Evolutionary conservation across 768 basidiomycete species (phyloP).

Genomic region (Serendipita sp.): DNA sequence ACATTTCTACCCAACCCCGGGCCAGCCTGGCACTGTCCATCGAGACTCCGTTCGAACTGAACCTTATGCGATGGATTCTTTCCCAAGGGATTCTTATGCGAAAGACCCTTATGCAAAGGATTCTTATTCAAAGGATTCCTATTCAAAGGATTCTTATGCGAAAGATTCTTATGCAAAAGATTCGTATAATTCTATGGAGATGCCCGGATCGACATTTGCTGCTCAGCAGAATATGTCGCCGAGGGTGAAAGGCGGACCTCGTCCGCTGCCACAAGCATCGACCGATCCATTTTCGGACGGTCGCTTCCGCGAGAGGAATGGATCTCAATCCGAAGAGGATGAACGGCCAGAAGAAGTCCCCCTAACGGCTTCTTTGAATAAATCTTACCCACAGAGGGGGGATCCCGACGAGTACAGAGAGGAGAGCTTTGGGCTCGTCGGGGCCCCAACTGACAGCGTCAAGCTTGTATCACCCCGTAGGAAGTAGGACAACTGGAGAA

Average conservation of each 20-base stretch:
- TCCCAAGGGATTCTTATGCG: not conserved
- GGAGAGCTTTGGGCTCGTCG: slow-evolving; percentile 6
- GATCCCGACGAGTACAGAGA: not conserved
- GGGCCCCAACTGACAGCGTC: not conserved
- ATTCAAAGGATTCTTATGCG: not conserved
- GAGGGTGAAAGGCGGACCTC: not conserved
- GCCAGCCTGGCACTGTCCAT: slow-evolving; percentile 25
- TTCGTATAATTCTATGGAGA: not conserved
- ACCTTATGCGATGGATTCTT: not conserved
- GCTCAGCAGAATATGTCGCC: not conserved
- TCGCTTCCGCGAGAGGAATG: not conserved
- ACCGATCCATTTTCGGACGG: not conserved
- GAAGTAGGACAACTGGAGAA: not conserved
- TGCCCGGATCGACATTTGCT: not conserved
- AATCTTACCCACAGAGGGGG: not conserved
- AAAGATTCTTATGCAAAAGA: not conserved
- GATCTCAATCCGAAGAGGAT: slow-evolving; percentile 2
- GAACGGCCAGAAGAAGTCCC: not conserved
- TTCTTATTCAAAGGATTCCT: no score
- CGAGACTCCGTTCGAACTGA: not conserved
- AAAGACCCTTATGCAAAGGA: not conserved
- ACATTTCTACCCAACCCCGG: slow-evolving; percentile 53
- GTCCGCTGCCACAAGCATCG: not conserved
- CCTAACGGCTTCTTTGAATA: not conserved
- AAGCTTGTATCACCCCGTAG: not conserved